Evolutionary conservation across 2,329 filamentous ascomycete genomes (phyloP), one percentile per base, ranked within the genome.

Genomic region (Dactylellina drechsleri): DNA sequence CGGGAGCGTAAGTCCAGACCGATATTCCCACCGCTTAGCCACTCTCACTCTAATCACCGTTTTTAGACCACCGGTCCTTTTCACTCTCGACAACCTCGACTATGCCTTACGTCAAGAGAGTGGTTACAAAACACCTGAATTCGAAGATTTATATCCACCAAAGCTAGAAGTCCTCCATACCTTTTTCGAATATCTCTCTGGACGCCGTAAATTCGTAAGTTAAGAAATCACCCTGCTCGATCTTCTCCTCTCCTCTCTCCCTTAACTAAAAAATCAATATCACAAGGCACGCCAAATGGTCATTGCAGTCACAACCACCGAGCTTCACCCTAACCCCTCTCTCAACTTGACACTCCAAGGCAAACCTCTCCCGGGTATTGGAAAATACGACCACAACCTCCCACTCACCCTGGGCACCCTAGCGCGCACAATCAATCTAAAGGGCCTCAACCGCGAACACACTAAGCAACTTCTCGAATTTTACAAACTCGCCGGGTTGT

Each of bases 111-210:
- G 86, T 78, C 81, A 88, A 43, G 57, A 16, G 47, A 92, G 90
- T 77, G 88, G 87, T 52, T 99, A 98, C 84, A 87, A 90, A 77
- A 87, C 87, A 77, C 84, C 90, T 1, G 85, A 90, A 23, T 91
- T 88, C 79, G 87, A 92, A 76, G 85, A 85, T 13, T 90, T 99
- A 77, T 95, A 99, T 84, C 87, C 93, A 28, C 92, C 96, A 82
- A 91, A 98, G 80, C 86, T 99, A 31, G 85, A 87, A 23, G 85
- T 97, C 20, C 85, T 96, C 61, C 86, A 88, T 66, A 87, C 91
- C 78, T 96, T 96, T 82, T 82, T 91, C 74, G 88, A 91, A 60
- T 87, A 91, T 67, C 85, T 98, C 28, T 86, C 87, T 28, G 90
- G 90, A 70, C 83, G 82, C 80, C 83, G 82, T 36, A 78, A 79